Conservation (phyloP, 176 grass and related monocot genomes). For the Pontederia crassipes region DNA sequence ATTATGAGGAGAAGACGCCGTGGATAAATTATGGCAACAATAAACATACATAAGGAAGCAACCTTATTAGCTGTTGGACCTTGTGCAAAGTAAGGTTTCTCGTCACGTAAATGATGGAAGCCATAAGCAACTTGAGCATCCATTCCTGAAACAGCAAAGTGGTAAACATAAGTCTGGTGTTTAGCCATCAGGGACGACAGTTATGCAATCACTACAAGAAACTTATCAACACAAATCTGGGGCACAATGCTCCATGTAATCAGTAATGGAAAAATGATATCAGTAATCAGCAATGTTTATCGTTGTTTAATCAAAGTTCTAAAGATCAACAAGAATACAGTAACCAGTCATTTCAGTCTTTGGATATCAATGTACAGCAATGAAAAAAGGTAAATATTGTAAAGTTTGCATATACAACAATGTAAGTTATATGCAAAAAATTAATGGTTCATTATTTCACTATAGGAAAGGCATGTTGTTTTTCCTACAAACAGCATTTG, state of each 20-base stretch:
- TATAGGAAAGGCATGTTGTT: background rate
- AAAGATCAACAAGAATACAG: no score
- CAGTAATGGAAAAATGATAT: no score
- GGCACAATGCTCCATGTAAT: no score
- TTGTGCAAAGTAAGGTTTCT: constrained; percentile 85
- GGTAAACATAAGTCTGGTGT: no score
- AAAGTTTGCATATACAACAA: background rate
- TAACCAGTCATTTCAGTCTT: no score
- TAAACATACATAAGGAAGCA: background rate
- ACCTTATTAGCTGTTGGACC: constrained; percentile 98
- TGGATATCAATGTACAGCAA: no score
- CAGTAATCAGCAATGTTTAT: no score
- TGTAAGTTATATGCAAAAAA: background rate
- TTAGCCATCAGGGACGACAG: background rate
- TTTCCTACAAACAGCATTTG: no score
- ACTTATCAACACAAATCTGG: background rate
- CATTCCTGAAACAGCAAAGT: constrained; percentile 53
- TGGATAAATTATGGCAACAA: no score
- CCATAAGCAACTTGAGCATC: constrained; percentile 96
- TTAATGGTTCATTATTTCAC: background rate
- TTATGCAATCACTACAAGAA: background rate
- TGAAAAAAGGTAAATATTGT: background rate
- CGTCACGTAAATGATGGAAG: constrained; percentile 85
- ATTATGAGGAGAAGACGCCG: no score
- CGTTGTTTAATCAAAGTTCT: no score